Conservation (phyloP, 2,329 filamentous ascomycete species). For the Paraphoma chrysanthemicola region DNA sequence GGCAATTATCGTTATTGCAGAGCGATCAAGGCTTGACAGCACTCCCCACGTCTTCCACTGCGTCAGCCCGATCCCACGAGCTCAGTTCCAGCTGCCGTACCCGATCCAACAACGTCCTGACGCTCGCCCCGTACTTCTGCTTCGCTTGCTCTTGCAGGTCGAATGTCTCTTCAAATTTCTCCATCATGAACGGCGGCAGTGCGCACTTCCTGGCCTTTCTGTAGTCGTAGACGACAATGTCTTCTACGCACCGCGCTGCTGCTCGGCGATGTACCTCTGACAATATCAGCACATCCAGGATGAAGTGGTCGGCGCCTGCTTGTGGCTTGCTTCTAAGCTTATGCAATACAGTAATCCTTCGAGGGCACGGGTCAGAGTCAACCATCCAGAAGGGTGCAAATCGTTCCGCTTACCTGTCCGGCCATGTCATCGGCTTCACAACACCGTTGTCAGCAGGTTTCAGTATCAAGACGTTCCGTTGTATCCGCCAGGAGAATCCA, state of each 20-base stretch:
- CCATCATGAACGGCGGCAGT: conserved; percentile 67
- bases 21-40: conserved; percentile 17
- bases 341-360: conserved; percentile 80
- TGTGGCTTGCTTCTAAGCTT: conserved; percentile 68
- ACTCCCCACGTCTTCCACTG: conserved; percentile 69
- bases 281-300: conserved; percentile 69
- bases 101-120: conserved; percentile 57
- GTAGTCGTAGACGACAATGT: conserved; percentile 82
- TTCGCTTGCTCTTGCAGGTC: conserved; percentile 67
- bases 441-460: conserved; percentile 12
- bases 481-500: conserved; percentile 3
- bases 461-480: background rate
- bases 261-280: conserved; percentile 76
- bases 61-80: conserved; percentile 76
- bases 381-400: no score
- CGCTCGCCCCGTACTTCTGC: conserved; percentile 58
- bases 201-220: conserved; percentile 61
- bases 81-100: conserved; percentile 70
- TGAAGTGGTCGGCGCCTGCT: conserved; percentile 60
- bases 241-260: conserved; percentile 78
- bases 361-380: background rate
- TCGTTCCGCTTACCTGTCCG: conserved; percentile 62
- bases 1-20: no score
- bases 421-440: conserved; percentile 73
- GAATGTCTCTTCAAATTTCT: conserved; percentile 67